Evolutionary conservation across 1,284 basidiomycete species (phyloP), one percentile per base, ranked within the genome.

Genomic region (Leccinum discolor): DNA sequence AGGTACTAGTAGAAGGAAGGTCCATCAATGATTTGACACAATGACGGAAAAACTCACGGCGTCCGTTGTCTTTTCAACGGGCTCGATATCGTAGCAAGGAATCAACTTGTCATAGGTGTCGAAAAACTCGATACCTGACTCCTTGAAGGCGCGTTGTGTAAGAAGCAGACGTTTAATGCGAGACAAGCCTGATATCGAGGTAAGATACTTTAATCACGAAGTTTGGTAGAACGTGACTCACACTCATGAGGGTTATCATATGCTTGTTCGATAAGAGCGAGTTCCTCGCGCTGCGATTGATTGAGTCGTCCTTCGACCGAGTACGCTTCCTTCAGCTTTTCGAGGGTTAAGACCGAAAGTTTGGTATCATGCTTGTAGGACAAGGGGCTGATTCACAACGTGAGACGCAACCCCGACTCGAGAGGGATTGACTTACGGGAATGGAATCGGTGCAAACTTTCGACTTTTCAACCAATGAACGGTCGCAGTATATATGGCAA

Each of bases 321-420:
- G 80, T 99, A 98, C 5, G 96, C 96, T 80, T 98, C 96, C 82
- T 99, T 98, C 74, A 98, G 81, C 79, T 97, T 98, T 81, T 98
- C 96, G 35, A 99, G 86, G 0, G 96, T 96, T 44, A 98, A 84
- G 4, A 99, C 96, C 35, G 98, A 85, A 62, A 99, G 83, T 79
- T 98, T 98, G 50, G 96, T 98, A 79, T 98, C 96, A 74, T 98
- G 96, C 82, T 98, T 98, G 82, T 99, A 98, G 50, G 95, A 97
- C 42, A 99, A 82, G 4, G 96, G 96, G 2, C 89, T 91, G 66
- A n/a, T 44, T n/a, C 65, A 68, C 21, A 38, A 68, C 59, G 29
- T 66, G 26, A 71, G 61, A 52, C 35, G 4, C 5, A 11, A 35
- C 3, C 12, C 3, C 6, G 21, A 42, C 18, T 44, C 26, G 56